Evolutionary conservation across 2,329 filamentous ascomycete genomes (phyloP), one percentile per base, ranked within the genome.

Genomic region (Davidsoniella australis): DNA sequence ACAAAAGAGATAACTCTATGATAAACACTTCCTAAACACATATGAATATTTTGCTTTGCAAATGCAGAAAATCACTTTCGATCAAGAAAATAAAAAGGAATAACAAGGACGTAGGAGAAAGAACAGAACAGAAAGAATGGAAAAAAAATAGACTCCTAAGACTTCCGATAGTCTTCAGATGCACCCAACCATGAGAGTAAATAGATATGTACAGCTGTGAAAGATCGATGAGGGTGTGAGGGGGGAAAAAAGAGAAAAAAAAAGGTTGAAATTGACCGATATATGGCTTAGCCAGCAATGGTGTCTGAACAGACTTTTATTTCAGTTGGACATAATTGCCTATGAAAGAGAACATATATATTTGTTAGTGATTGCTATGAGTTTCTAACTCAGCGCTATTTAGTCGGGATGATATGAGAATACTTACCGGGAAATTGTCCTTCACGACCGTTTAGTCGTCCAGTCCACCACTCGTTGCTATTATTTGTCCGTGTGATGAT

Each of bases 401-500:
- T 16, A 45, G 8, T 17, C 16, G 10, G 2, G 29, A 46, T 36
- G 29, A 20, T 23, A 23, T 46, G 29, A 40, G 17, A 23, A 29
- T 18, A 63, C 77, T 61, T 71, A 94, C 91, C 91, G 66, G 91
- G 91, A 63, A 98, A 98, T 61, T 96, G 89, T 23, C 91, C 91
- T 60, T 84, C 70, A 65, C 81, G 82, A 45, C 83, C 86, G 52
- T 82, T 72, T 48, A 94, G 61, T 61, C 78, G 84, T 37, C 91
- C 91, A 7, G 73, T 80, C 91, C 91, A 98, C 91, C 91, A 98
- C 64, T 98, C 91, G 57, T 98, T 96, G 47, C 85, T 80, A 59
- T 94, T 95, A 54, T 75, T 72, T n/a, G 86, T 94, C 56, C 85
- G 75, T 53, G 72, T 73, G 2, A 91, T 63, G 57, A 98, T 88